Evolutionary conservation across 108 stramenopile genomes (phyloP), one percentile per base, ranked within the genome.

Genomic region (Mayamaea pseudoterrestris): DNA sequence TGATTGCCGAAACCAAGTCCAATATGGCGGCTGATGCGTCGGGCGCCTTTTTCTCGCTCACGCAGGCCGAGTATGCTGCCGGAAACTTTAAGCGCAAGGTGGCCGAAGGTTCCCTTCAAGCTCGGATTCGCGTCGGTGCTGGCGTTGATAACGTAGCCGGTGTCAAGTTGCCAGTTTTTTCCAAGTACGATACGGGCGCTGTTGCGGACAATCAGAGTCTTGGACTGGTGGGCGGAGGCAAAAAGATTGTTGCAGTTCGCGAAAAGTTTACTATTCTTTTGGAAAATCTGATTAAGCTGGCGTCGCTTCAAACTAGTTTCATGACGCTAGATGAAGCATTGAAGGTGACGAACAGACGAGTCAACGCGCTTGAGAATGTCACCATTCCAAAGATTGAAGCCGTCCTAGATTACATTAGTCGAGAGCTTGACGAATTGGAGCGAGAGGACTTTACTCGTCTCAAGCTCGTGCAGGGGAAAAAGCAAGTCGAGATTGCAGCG

Each of bases 401-500:
- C 5, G 72, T 78, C n/a, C 65, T 98, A 36, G 61, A 57, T 35
- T 98, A 98, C 69, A 98, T 98, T 69, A 78, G 73, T 37, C 71
- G 93, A 50, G 96, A 98, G 49, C 69, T 98, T 55, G 96, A 98
- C 74, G 96, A 98, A 71, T 83, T 98, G 58, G 96, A 98, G 63
- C 77, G 96, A 63, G 96, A 98, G 62, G 96, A 98, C 60, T 98
- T 98, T 57, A 98, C 96, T 5, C 85, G 96, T 49, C 78, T 98
- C 24, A 98, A 98, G 72, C 82, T 94, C 31, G 94, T 98, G 35
- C 82, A 94, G 69, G 70, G 69, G 22, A 87, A 85, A 58, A 90
- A 90, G 65, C 60, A 83, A 54, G 62, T 28, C 18, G 65, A 74
- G 39, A 39, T 68, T 8, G n/a, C n/a, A n/a, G 61, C 71, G 50